Evolutionary conservation across 306 rosid species (phyloP).

Genomic region (Myrica gale): DNA sequence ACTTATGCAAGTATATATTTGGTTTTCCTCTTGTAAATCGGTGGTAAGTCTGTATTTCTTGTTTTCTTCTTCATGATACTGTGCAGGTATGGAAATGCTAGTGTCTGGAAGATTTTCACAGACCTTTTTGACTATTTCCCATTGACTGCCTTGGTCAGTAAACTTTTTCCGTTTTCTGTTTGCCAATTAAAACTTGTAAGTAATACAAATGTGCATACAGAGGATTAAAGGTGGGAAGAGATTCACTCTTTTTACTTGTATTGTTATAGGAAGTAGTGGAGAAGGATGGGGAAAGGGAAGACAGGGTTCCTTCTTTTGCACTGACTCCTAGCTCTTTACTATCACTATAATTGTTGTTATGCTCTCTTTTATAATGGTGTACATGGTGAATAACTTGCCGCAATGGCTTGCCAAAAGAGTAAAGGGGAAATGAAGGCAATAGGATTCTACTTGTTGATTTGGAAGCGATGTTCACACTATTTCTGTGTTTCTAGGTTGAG

Average conservation of each 20-base stretch:
- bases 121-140: constrained; percentile 99
- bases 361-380: constrained; percentile 19
- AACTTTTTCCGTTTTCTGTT: constrained; percentile 1
- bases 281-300: neutral
- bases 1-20: constrained; percentile 5
- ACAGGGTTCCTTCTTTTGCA: neutral
- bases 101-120: constrained; percentile 95
- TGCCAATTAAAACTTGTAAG: constrained; percentile 7
- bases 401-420: neutral
- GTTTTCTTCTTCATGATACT: neutral
- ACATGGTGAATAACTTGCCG: constrained; percentile 23
- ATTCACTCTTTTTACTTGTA: neutral
- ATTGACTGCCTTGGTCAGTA: constrained; percentile 96
- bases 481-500: constrained; percentile 63
- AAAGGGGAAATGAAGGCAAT: constrained; percentile 12
- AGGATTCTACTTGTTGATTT: constrained; percentile 12
- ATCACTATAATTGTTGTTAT: neutral
- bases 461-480: constrained; percentile 19
- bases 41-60: constrained; percentile 18
- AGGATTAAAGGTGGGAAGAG: constrained; percentile 1
- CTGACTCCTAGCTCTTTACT: neutral
- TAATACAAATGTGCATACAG: neutral
- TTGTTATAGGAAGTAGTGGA: neutral
- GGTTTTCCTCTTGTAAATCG: constrained; percentile 16
- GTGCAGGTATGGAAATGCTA: constrained; percentile 95